phyloP scores from a whole-genome alignment of 345 rosid genomes.

The Hibiscus tridactylites region DNA sequence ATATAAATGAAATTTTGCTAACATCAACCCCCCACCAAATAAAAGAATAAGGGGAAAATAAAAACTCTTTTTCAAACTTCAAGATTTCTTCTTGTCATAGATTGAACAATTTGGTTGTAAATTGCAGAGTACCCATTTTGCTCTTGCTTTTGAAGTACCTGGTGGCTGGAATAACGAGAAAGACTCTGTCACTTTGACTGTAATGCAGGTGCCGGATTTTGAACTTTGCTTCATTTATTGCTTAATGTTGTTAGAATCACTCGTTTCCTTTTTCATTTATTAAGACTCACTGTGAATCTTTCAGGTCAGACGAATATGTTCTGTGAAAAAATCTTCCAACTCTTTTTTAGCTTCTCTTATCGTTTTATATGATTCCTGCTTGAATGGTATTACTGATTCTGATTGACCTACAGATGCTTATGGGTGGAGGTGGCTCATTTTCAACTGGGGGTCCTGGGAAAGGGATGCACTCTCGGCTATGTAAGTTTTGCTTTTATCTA shows the following conservation, averaged over 20 bases:
- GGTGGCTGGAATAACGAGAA: slow-evolving; percentile 70
- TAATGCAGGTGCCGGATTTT: slow-evolving; percentile 55
- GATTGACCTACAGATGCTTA: slow-evolving; percentile 53
- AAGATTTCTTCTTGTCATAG: not conserved
- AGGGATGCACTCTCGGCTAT: slow-evolving; percentile 88
- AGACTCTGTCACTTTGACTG: slow-evolving; percentile 50
- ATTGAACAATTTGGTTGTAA: slow-evolving; percentile 4
- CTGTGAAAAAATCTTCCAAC: not conserved
- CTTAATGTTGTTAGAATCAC: not conserved
- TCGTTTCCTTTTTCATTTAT: not conserved
- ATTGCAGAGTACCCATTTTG: slow-evolving; percentile 52
- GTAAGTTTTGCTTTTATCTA: slow-evolving; percentile 41
- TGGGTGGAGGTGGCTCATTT: slow-evolving; percentile 99
- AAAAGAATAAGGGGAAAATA: not conserved
- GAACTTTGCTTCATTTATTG: not conserved
- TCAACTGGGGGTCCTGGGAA: slow-evolving; percentile 98
- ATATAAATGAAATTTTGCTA: slow-evolving; percentile 13
- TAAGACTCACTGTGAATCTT: not conserved
- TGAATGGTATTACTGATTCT: not conserved
- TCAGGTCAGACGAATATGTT: not conserved
- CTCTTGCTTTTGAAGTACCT: slow-evolving; percentile 67
- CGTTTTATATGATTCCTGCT: not conserved
- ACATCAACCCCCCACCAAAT: not conserved
- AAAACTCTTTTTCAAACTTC: not conserved
- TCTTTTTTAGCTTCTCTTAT: slow-evolving; percentile 5